Evolutionary conservation across 192 early-diverging fungal species (phyloP).

Genomic region (Chytriomyces sp.): DNA sequence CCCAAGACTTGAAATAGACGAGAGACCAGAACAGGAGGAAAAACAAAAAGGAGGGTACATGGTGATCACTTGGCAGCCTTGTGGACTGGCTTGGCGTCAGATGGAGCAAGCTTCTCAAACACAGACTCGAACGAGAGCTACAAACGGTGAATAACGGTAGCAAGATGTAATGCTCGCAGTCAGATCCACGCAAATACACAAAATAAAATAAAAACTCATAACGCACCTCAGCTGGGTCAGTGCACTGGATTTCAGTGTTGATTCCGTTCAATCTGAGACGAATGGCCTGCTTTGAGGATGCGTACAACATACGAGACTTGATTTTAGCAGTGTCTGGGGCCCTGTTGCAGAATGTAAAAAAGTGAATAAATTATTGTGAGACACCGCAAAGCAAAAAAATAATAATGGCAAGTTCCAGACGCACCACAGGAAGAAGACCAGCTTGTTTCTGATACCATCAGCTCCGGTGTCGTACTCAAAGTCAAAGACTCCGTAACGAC

Average conservation of each 20-base stretch:
- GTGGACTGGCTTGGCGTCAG: conserved; percentile 33
- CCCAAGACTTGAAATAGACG: too few relatives aligned
- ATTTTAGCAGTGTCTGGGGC: conserved; percentile 77
- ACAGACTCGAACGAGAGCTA: conserved; percentile 69
- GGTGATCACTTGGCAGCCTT: conserved; percentile 29
- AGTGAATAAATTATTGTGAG: too few relatives aligned
- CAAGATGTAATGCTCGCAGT: too few relatives aligned
- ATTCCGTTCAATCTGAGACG: conserved; percentile 75
- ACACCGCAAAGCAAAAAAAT: too few relatives aligned
- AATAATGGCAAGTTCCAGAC: conserved; percentile 13
- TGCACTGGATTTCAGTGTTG: conserved; percentile 81
- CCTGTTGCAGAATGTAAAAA: conserved; percentile 49
- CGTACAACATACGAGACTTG: conserved; percentile 89
- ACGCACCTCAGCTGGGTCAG: conserved; percentile 69
- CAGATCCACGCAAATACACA: background rate
- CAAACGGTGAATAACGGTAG: background rate
- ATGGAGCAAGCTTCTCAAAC: conserved; percentile 66
- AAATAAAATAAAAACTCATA: background rate
- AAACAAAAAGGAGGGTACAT: too few relatives aligned
- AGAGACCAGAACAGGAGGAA: too few relatives aligned
- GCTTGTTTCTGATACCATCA: conserved; percentile 79
- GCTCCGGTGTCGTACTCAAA: conserved; percentile 73
- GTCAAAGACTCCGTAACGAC: conserved; percentile 66
- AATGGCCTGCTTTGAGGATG: conserved; percentile 82
- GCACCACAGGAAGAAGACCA: conserved; percentile 87